Evolutionary conservation across 2,329 filamentous ascomycete genomes (phyloP), one percentile per base, ranked within the genome.

Genomic region (Scedosporium minutisporum): DNA sequence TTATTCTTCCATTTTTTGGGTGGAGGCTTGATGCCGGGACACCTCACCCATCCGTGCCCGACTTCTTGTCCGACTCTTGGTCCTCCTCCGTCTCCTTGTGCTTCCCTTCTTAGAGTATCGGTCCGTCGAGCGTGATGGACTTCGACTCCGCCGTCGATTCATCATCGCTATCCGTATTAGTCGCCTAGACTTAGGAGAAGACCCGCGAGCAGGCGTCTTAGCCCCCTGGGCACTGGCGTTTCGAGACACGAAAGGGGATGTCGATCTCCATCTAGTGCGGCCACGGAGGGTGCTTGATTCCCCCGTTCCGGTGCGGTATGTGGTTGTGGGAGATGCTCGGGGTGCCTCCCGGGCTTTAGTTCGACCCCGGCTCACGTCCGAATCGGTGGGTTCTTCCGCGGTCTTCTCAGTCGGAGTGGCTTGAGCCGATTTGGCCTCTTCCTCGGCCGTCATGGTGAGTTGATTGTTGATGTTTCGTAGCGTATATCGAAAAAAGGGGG

Each of bases 251-350:
- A 51, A 57, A 9, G 29, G 29, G 12, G 60, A 61, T 1, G 27
- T 61, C n/a, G 60, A 61, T 38, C 60, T 55, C 60, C 60, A 61
- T 41, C 60, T 18, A 16, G 60, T 61, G 48, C 60, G 60, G 18
- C 60, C 60, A 23, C 60, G 27, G 18, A 61, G 23, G 4, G 60
- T 61, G 3, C 48, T 51, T 3, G 60, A 61, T 51, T 61, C 60
- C 12, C 46, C 60, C n/a, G 60, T 55, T 29, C 33, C 60, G 48
- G 46, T 38, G 44, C 48, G 27, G 48, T 61, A 55, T 21, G 25
- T 57, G 29, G 48, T 48, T 41, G 48, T 57, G 16, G n/a, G 27
- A 4, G 25, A 23, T 25, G 16, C 16, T 58, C 55, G 55, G 16
- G 60, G 25, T 33, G 48, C 14, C 4, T 42, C 18, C n/a, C 60